Evolutionary conservation across 2,329 filamentous ascomycete genomes (phyloP).

Genomic region (Alternaria postmessia): DNA sequence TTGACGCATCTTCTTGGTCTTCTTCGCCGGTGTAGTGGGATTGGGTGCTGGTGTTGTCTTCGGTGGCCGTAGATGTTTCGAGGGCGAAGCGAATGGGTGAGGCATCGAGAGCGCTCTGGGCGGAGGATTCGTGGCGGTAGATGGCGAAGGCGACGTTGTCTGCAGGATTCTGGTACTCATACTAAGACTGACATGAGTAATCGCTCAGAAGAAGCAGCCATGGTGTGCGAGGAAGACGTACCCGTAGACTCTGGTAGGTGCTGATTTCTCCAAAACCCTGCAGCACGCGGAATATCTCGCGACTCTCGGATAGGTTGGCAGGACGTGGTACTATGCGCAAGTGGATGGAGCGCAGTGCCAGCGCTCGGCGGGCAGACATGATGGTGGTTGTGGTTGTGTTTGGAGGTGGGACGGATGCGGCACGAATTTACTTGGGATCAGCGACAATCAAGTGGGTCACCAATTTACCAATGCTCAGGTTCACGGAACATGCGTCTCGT

Average conservation of each 20-base stretch:
- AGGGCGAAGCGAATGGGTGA: constrained; percentile 59
- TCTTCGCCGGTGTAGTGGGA: constrained; percentile 7
- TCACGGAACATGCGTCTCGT: constrained; percentile 28
- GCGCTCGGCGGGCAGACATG: constrained; percentile 43
- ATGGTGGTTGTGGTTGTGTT: constrained; percentile 2
- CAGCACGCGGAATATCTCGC: constrained; percentile 58
- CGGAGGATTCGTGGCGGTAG: constrained; percentile 53
- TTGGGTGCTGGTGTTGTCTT: not conserved
- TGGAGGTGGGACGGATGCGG: constrained; percentile 9
- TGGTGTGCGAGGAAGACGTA: constrained; percentile 16
- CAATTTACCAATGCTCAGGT: constrained; percentile 30
- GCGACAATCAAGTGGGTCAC: constrained; percentile 31
- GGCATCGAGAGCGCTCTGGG: constrained; percentile 53
- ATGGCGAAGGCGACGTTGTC: constrained; percentile 58
- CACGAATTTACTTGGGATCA: constrained; percentile 8
- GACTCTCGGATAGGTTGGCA: constrained; percentile 58
- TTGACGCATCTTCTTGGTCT: constrained; percentile 11
- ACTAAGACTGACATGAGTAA: constrained; percentile 33
- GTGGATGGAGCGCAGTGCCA: constrained; percentile 56
- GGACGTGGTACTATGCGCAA: constrained; percentile 58
- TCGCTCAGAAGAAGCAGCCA: not conserved
- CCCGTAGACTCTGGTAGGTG: constrained; percentile 57
- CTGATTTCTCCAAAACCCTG: constrained; percentile 60
- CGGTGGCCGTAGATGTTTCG: constrained; percentile 35
- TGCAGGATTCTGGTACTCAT: constrained; percentile 54